phyloP scores from a whole-genome alignment of 345 rosid species.

The Rhodomyrtus tomentosa region DNA sequence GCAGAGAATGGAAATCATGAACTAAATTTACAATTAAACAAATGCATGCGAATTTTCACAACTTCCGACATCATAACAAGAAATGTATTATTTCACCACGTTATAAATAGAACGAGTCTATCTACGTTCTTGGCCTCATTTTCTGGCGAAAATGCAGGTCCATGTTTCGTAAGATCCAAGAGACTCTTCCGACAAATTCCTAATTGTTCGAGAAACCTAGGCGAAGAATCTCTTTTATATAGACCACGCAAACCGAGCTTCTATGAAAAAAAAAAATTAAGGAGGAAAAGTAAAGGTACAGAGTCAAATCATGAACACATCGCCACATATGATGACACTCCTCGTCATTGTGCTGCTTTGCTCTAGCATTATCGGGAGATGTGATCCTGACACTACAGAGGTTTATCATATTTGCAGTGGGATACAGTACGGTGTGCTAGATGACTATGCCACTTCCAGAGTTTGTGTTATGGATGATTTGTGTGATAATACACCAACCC shows the following conservation, averaged over 20 bases:
- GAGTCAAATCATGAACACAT: background rate
- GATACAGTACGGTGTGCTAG: background rate
- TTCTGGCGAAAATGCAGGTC: background rate
- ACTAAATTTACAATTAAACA: background rate
- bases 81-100: background rate
- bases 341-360: background rate
- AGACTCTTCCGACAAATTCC: background rate
- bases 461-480: too few species aligned
- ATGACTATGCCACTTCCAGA: too few species aligned
- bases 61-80: background rate
- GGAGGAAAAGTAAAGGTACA: background rate
- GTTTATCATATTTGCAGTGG: background rate
- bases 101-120: background rate
- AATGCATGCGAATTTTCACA: background rate
- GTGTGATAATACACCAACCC: too few species aligned
- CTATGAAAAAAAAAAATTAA: background rate
- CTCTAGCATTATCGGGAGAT: background rate
- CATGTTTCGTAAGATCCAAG: background rate
- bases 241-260: background rate
- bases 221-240: background rate
- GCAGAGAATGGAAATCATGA: background rate
- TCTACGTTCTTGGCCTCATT: too few species aligned
- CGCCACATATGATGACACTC: background rate
- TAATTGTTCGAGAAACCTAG: background rate
- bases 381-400: background rate